phyloP scores from a whole-genome alignment of 164 flowering plant species.

The Magnolia officinalis region DNA sequence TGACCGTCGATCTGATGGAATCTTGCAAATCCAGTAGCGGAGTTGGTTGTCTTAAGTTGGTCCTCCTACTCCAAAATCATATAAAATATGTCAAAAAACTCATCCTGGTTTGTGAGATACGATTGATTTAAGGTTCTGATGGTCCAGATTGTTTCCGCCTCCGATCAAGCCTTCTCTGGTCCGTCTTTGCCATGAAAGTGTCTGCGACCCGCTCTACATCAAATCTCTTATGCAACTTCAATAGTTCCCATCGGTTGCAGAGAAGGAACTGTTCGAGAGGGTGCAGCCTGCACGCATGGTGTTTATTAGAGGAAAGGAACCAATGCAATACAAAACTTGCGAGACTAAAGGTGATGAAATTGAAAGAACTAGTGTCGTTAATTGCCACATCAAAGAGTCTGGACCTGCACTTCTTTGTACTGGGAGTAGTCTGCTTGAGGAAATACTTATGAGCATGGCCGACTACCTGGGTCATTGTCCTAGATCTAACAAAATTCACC shows the following conservation, averaged over 20 bases:
- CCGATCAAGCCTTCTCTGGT: too few species aligned
- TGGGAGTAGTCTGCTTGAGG: constrained; percentile 17
- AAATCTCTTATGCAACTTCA: not conserved
- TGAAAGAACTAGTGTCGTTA: constrained; percentile 6
- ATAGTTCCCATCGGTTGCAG: not conserved
- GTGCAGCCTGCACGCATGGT: not conserved
- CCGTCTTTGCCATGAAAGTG: too few species aligned
- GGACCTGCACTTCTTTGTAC: constrained; percentile 25
- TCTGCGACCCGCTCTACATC: too few species aligned
- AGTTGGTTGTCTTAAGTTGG: too few species aligned
- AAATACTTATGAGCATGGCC: constrained; percentile 51
- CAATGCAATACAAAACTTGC: not conserved
- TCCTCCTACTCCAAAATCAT: too few species aligned
- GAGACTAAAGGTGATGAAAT: not conserved
- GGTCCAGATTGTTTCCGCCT: too few species aligned
- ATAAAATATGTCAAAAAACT: too few species aligned
- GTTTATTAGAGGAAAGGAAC: not conserved
- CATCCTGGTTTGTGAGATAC: too few species aligned
- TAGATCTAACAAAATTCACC: constrained; percentile 32
- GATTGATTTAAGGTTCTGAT: too few species aligned
- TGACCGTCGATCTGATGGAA: too few species aligned
- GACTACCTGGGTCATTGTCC: constrained; percentile 42
- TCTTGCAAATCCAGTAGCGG: too few species aligned
- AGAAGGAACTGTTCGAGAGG: not conserved
- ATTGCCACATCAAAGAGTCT: constrained; percentile 34